Evolutionary conservation across 495 filamentous ascomycete species (phyloP), one percentile per base, ranked within the genome.

Genomic region (Neurospora cerealis): DNA sequence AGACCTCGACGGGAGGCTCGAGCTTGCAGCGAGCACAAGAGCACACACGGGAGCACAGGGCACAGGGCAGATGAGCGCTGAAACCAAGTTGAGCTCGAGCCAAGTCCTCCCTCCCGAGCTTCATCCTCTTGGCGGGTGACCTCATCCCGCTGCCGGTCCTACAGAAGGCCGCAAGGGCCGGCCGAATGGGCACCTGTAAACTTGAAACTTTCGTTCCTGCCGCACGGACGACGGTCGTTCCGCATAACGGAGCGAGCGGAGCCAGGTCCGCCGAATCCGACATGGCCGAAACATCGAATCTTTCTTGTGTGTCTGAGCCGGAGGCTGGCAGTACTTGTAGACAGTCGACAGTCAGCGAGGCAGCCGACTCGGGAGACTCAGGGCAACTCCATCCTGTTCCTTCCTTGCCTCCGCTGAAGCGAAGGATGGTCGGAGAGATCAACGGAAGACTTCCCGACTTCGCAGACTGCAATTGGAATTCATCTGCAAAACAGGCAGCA

Each of bases 61-160:
- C 42, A 46, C 42, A 46, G 44, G 44, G 44, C 40, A 40, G 40
- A 41, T 41, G 40, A 41, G 42, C 42, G 19, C 7, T 46, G 42
- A 21, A 48, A 48, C n/a, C n/a, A 28, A 54, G 48, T 66, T 66
- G 54, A 66, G 54, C 54, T 66, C 54, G 54, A 66, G 54, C 54
- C 54, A 66, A 34, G 6, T 66, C 28, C 54, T 34, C 54, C 54
- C 54, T 62, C 54, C 24, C 54, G 28, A 34, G 28, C 24, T 62
- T 11, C 5, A 32, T 32, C 13, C 24, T 62, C 54, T 62, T 34
- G 28, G 54, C 69, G 71, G 70, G 69, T 74, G 70, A 74, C 46
- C 74, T 75, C 46, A 76, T 40, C 70, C 69, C 54, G 15, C 44
- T 71, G 44, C 42, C 72, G 60, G 72, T 17, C 46, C 42, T 74